phyloP scores from a whole-genome alignment of 148 eudicot species.

The Nepenthes mirabilis region DNA sequence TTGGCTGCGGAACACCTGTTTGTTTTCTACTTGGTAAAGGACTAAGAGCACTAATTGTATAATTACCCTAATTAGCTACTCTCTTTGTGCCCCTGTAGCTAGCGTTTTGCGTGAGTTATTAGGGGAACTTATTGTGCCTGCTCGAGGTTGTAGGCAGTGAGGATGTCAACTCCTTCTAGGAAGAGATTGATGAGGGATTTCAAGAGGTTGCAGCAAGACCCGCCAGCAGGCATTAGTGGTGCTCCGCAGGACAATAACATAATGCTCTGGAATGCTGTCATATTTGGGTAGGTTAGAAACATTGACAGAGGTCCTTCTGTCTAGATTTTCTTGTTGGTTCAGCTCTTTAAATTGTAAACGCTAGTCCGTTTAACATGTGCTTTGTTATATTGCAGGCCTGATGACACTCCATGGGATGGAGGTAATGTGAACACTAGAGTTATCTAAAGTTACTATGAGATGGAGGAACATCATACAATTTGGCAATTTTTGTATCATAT shows the following conservation, averaged over 20 bases:
- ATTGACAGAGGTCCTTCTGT: background rate
- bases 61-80: background rate
- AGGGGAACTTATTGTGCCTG: background rate
- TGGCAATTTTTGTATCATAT: background rate
- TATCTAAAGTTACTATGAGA: background rate
- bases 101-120: background rate
- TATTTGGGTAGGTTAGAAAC: conserved; percentile 39
- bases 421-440: conserved; percentile 22
- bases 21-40: too few relatives aligned
- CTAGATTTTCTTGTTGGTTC: background rate
- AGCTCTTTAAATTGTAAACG: background rate
- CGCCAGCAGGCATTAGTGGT: conserved; percentile 71
- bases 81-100: background rate
- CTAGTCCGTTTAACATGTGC: conserved; percentile 3
- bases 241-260: conserved; percentile 65
- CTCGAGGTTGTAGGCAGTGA: conserved; percentile 18
- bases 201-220: conserved; percentile 62
- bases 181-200: conserved; percentile 74
- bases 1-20: too few relatives aligned
- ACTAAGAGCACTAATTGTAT: too few relatives aligned
- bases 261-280: conserved; percentile 76
- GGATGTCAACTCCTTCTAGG: conserved; percentile 64
- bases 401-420: conserved; percentile 78
- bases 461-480: background rate
- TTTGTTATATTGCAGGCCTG: conserved; percentile 43